Percentiles rank a stretch among this genome's conserved stretches.
These are phyloP conservation scores for Dictyostelium citrinum DNA, from an alignment of 78 protist species.

Conservation along the genomic window DNA sequence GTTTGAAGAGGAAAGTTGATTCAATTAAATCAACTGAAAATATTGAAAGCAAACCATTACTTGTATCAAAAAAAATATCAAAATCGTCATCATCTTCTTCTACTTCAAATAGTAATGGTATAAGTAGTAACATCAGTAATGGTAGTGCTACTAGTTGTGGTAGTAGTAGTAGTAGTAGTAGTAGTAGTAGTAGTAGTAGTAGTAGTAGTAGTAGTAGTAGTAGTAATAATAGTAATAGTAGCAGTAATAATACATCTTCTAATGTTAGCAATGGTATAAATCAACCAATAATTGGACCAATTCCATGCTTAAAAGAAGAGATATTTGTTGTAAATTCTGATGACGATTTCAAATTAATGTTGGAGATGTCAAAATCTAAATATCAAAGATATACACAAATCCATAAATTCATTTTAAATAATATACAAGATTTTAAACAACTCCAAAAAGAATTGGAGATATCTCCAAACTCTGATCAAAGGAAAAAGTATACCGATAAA, in stretches of 20 bases:
- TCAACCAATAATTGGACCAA: neutral
- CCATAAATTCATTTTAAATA: neutral
- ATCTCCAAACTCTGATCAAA: neutral
- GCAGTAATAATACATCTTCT: neutral
- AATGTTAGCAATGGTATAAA: neutral
- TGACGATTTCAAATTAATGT: neutral
- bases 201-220: neutral
- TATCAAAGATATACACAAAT: slow-evolving; percentile 32
- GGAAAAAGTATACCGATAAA: neutral
- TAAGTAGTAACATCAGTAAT: neutral
- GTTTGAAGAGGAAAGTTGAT: neutral
- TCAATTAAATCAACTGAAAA: neutral
- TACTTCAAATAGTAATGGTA: neutral
- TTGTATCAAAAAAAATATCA: neutral
- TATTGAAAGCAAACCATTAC: neutral
- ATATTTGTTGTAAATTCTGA: neutral
- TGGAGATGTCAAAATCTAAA: neutral
- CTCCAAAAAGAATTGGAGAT: slow-evolving; percentile 8
- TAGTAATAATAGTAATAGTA: neutral
- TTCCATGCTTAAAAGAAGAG: neutral
- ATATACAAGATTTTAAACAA: neutral
- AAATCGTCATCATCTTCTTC: neutral
- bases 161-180: too few relatives aligned
- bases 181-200: neutral
- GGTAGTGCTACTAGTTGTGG: neutral